These are phyloP conservation scores for Lepidium africanum DNA, from an alignment of 345 rosid genomes.

Conservation along the genomic window DNA sequence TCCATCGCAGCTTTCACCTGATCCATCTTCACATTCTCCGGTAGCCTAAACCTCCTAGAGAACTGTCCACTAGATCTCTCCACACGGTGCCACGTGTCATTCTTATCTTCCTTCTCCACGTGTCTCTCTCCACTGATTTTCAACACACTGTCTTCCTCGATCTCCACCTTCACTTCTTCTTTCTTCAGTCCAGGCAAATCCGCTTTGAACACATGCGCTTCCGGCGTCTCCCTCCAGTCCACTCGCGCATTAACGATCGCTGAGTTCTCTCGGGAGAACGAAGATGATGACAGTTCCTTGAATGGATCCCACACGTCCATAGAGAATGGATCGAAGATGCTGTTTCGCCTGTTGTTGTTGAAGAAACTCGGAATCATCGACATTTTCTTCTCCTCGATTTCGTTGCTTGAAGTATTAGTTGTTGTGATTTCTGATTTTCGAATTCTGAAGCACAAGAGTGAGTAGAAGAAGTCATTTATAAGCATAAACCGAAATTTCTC, in stretches of 20 bases:
- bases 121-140: conserved; percentile 33
- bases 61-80: conserved; percentile 26
- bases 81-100: conserved; percentile 26
- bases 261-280: background rate
- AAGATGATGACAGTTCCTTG: conserved; percentile 1
- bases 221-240: conserved; percentile 29
- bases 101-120: conserved; percentile 33
- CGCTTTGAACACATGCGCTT: conserved; percentile 31
- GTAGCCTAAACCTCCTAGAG: conserved; percentile 28
- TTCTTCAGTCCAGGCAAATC: conserved; percentile 29
- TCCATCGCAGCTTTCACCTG: conserved; percentile 48
- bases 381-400: conserved; percentile 1
- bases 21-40: conserved; percentile 32
- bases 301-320: conserved; percentile 25
- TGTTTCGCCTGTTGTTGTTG: conserved; percentile 29
- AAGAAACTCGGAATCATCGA: conserved; percentile 36
- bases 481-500: background rate
- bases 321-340: conserved; percentile 30
- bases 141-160: conserved; percentile 28
- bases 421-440: background rate
- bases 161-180: conserved; percentile 38
- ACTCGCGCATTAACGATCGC: conserved; percentile 28
- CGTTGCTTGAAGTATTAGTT: background rate
- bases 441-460: background rate
- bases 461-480: background rate